Evolutionary conservation across 495 filamentous ascomycete genomes (phyloP).

Genomic region (Penicillium flavigenum): DNA sequence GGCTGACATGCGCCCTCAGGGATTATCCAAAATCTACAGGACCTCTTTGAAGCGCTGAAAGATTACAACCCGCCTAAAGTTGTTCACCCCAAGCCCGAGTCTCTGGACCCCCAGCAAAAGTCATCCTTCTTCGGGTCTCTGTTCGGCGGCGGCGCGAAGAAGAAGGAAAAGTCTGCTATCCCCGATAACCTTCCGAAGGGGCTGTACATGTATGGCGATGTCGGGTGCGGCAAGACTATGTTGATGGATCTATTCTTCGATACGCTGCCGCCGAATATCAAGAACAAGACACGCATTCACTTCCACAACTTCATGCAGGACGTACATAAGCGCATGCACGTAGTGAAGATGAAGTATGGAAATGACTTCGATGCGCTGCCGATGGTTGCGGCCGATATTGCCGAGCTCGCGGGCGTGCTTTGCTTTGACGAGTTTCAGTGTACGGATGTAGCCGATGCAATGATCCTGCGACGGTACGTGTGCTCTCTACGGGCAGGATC

Average conservation of each 20-base stretch:
- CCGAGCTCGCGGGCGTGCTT: constrained; percentile 76
- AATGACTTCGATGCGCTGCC: constrained; percentile 89
- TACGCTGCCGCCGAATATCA: constrained; percentile 78
- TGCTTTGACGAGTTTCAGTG: constrained; percentile 99
- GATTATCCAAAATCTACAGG: constrained; percentile 84
- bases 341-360: constrained; percentile 83
- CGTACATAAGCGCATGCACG: constrained; percentile 88
- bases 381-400: constrained; percentile 90
- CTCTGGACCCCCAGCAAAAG: constrained; percentile 58
- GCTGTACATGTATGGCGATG: constrained; percentile 93
- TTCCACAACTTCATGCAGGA: constrained; percentile 99
- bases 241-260: constrained; percentile 99
- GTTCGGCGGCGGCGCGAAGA: constrained; percentile 54
- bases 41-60: constrained; percentile 80
- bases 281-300: constrained; percentile 89
- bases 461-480: constrained; percentile 81
- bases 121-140: constrained; percentile 70
- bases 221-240: constrained; percentile 99
- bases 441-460: constrained; percentile 97
- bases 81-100: constrained; percentile 72
- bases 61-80: constrained; percentile 71
- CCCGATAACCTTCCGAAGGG: constrained; percentile 78
- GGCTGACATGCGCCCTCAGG: constrained; percentile 43
- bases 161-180: constrained; percentile 45
- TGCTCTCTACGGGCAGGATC: not conserved